Evolutionary conservation across 495 filamentous ascomycete genomes (phyloP).

Genomic region (Stereocaulon alpinum): DNA sequence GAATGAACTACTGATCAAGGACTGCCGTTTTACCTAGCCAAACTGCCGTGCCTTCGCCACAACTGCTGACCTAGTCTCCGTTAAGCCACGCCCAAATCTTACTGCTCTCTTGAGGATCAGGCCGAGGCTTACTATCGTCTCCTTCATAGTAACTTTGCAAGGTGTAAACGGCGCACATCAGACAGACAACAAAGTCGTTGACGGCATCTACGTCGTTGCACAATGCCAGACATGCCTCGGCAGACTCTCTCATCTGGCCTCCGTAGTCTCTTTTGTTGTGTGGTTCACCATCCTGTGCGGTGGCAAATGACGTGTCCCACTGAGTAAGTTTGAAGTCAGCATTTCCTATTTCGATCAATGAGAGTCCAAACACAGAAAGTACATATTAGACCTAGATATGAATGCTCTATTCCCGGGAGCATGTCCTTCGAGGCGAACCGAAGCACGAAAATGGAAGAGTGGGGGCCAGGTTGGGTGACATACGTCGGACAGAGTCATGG

Average conservation of each 20-base stretch:
- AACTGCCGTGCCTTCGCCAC: slow-evolving; percentile 33
- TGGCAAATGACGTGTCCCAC: slow-evolving; percentile 28
- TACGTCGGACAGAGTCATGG: slow-evolving; percentile 29
- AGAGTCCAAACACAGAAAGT: too few species aligned
- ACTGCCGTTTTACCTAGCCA: not conserved
- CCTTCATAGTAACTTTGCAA: slow-evolving; percentile 39
- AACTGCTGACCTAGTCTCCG: slow-evolving; percentile 33
- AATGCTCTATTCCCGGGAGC: too few species aligned
- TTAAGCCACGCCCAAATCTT: not conserved
- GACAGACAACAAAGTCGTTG: slow-evolving; percentile 39
- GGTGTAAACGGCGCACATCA: slow-evolving; percentile 36
- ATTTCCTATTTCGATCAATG: too few species aligned
- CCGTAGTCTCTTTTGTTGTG: slow-evolving; percentile 26
- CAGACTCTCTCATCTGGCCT: slow-evolving; percentile 32
- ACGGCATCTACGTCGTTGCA: slow-evolving; percentile 37
- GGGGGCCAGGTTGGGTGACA: too few species aligned
- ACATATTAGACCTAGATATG: too few species aligned
- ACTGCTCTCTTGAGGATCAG: not conserved
- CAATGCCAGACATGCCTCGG: slow-evolving; percentile 36
- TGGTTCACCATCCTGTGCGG: slow-evolving; percentile 19
- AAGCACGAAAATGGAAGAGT: too few species aligned
- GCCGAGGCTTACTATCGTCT: slow-evolving; percentile 38
- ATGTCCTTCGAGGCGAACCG: too few species aligned
- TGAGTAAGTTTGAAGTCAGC: too few species aligned
- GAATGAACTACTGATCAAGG: too few species aligned